A percentile compares a stretch with the other conserved stretches of the same genome.
phyloP scores from a whole-genome alignment of 164 flowering plant species.

The Nymphaea colorata region DNA sequence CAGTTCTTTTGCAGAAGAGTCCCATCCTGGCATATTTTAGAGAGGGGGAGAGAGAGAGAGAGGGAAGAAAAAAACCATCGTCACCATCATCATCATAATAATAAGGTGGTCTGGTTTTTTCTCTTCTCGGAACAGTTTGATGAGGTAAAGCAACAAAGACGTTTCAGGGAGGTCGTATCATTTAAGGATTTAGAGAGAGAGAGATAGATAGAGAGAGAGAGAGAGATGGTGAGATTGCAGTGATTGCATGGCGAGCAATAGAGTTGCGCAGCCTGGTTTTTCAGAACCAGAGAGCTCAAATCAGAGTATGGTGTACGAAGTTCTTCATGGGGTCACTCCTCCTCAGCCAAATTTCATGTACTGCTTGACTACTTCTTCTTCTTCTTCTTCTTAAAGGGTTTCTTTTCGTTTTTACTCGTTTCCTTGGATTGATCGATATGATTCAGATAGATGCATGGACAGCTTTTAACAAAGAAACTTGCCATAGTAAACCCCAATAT shows the following conservation, averaged over 20 bases:
- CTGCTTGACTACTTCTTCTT: background rate
- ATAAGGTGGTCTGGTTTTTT: background rate
- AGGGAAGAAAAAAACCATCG: no score
- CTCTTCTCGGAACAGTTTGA: background rate
- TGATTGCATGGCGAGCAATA: conserved; percentile 63
- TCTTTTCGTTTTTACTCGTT: background rate
- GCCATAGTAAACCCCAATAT: no score
- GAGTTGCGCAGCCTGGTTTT: conserved; percentile 57
- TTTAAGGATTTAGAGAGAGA: background rate
- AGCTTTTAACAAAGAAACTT: no score
- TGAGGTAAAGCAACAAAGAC: conserved; percentile 26
- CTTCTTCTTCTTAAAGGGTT: background rate
- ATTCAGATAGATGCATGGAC: no score
- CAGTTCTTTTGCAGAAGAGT: background rate
- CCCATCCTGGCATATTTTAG: background rate
- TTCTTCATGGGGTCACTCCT: conserved; percentile 38
- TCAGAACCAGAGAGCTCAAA: conserved; percentile 57
- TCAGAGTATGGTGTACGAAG: conserved; percentile 32
- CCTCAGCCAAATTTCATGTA: conserved; percentile 50
- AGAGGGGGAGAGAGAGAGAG: background rate
- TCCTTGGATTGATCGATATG: background rate
- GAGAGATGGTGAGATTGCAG: conserved; percentile 13
- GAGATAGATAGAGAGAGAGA: conserved; percentile 2
- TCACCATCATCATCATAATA: background rate
- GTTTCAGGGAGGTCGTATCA: conserved; percentile 1